Base-by-base conservation (phyloP, 805 yeast species). In the Naumovozyma dairenensis region DNA sequence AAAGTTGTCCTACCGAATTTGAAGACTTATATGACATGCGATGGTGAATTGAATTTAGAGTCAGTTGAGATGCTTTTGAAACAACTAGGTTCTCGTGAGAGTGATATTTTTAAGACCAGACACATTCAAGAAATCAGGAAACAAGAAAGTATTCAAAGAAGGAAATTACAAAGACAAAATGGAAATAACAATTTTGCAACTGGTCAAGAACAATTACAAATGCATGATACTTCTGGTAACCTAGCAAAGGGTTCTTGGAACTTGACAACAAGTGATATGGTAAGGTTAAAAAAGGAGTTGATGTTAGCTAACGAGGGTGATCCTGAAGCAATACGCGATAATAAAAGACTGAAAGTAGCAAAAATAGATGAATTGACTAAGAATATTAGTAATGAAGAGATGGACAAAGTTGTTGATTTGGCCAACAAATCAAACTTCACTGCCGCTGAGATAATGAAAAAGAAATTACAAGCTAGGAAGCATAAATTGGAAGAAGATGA, bases 11-110 rank as follows among this genome's bases (percentile, higher is more conserved):
- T 92, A 31, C 80, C 93, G 0, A 49, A 56, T 20, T 66, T 82
- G 64, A 74, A 72, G 33, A 80, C 82, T 15, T 92, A 79, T 55
- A 69, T 92, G 51, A 89, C 97, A 1, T 74, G 87, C 46, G 98
- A 92, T 57, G 99, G 99, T 27, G 66, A 66, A 13, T 69, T 92
- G 32, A 77, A 85, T 51, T 57, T 87, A 29, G 72, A 69, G 25
- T 76, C 84, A 33, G 95, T 85, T 4, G 94, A 87, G 46, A 66
- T 66, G 31, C 59, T 92, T 37, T 60, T 92, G 59, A 54, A 59
- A 16, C 72, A 67, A 16, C 64, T 92, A 26, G 82, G 89, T 6
- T 50, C 62, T 21, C 78, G 78, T 49, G 99, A 92, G 53, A 81
- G 75, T 33, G 78, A 69, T 5, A 83, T 92, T 31, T 83, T 92